Evolutionary conservation across 1,139 yeast genomes (phyloP).

Genomic region (Hemisphaericaspora xylanilytica): DNA sequence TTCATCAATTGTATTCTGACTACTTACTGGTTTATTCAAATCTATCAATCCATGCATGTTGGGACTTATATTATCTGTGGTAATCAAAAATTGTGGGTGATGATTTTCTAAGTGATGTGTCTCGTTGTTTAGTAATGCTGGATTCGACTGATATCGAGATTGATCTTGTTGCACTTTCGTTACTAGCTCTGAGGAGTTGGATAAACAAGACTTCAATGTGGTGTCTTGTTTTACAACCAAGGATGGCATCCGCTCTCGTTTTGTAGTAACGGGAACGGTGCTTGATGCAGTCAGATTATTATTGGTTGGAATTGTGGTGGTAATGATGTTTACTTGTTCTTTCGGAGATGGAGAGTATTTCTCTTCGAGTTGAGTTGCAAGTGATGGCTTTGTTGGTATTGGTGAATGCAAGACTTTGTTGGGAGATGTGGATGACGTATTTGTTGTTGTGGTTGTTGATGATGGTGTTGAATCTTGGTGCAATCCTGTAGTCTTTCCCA

Average conservation of each 20-base stretch:
- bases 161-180: background rate
- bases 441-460: background rate
- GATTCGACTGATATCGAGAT: conserved; percentile 1
- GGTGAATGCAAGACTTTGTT: conserved; percentile 5
- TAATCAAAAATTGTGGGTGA: conserved; percentile 22
- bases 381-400: conserved; percentile 5
- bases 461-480: background rate
- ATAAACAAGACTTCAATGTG: conserved; percentile 24
- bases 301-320: background rate
- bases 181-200: conserved; percentile 11
- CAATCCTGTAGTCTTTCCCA: no score
- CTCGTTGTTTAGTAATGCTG: conserved; percentile 1
- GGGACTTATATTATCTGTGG: conserved; percentile 24
- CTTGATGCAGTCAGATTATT: background rate
- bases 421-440: background rate
- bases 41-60: conserved; percentile 21
- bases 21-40: conserved; percentile 8
- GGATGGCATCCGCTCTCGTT: conserved; percentile 11
- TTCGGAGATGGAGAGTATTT: conserved; percentile 1
- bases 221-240: conserved; percentile 23
- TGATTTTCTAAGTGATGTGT: conserved; percentile 7
- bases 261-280: background rate
- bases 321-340: background rate
- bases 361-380: background rate
- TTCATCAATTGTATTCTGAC: conserved; percentile 11